phyloP scores from a whole-genome alignment of 805 yeast genomes.

The Torulaspora quercuum region DNA sequence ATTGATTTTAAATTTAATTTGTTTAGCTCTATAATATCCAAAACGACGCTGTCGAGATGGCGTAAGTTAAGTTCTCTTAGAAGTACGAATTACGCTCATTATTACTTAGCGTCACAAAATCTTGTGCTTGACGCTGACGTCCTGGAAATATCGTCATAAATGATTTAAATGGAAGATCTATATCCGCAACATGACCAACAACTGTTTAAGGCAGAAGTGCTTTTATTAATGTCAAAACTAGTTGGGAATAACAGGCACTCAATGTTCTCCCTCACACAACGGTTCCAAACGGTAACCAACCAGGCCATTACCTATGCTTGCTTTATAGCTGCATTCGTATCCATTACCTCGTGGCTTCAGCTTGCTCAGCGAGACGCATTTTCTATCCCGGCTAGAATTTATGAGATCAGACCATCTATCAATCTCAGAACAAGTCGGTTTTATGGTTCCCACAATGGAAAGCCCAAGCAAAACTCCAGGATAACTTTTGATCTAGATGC shows the following conservation, averaged over 20 bases:
- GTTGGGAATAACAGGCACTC: not conserved
- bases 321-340: slow-evolving; percentile 46
- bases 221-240: too few relatives aligned
- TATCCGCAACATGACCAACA: not conserved
- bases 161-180: too few relatives aligned
- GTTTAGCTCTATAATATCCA: not conserved
- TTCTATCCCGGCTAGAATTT: slow-evolving; percentile 39
- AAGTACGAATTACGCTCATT: too few relatives aligned
- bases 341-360: slow-evolving; percentile 48
- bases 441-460: slow-evolving; percentile 63
- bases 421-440: slow-evolving; percentile 52
- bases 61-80: too few relatives aligned
- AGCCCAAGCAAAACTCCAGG: slow-evolving; percentile 72
- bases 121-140: too few relatives aligned
- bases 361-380: slow-evolving; percentile 47
- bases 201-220: not conserved
- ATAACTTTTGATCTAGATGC: slow-evolving; percentile 67
- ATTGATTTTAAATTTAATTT: too few relatives aligned
- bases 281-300: slow-evolving; percentile 51
- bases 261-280: slow-evolving; percentile 44
- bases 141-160: too few relatives aligned
- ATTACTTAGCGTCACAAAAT: too few relatives aligned
- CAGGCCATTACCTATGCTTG: slow-evolving; percentile 51
- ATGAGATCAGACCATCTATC: slow-evolving; percentile 40
- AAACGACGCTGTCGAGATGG: too few relatives aligned